Evolutionary conservation across 202 grass and related monocot genomes (phyloP).

Genomic region (Schoenoplectus triqueter): DNA sequence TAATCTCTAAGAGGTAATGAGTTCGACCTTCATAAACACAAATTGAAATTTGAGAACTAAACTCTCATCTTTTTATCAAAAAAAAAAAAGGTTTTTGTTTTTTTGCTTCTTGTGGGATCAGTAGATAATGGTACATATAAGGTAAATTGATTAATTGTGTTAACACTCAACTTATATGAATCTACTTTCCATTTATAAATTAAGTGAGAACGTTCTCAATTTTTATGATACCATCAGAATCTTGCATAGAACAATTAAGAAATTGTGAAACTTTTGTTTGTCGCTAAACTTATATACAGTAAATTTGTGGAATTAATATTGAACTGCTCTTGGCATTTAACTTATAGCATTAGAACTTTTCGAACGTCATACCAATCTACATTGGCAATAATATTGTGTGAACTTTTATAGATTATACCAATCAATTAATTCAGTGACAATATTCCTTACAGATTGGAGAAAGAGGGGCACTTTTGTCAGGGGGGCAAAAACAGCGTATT

Average conservation of each 20-base stretch:
- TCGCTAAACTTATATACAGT: not conserved
- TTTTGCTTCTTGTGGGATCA: not conserved
- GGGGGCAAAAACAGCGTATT: slow-evolving; percentile 94
- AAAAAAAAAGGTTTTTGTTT: too few relatives aligned
- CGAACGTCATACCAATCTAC: not conserved
- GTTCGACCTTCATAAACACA: too few relatives aligned
- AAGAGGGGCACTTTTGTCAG: slow-evolving; percentile 83
- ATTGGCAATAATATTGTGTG: not conserved
- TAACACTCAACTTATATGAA: not conserved
- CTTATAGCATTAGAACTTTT: slow-evolving; percentile 2
- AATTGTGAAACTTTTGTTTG: not conserved
- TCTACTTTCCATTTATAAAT: not conserved
- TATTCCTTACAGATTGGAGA: slow-evolving; percentile 78
- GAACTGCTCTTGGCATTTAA: not conserved
- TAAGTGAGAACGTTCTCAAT: not conserved
- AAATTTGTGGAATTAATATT: not conserved
- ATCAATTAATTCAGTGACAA: slow-evolving; percentile 10
- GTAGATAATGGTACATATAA: not conserved
- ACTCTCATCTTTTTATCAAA: too few relatives aligned
- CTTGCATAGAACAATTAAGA: not conserved
- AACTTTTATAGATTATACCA: not conserved
- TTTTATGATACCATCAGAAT: not conserved
- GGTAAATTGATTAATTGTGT: not conserved
- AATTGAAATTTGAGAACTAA: too few relatives aligned
- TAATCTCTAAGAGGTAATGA: too few relatives aligned